These are phyloP conservation scores for Silene conica DNA, from an alignment of 148 eudicot species.

Conservation along the genomic window DNA sequence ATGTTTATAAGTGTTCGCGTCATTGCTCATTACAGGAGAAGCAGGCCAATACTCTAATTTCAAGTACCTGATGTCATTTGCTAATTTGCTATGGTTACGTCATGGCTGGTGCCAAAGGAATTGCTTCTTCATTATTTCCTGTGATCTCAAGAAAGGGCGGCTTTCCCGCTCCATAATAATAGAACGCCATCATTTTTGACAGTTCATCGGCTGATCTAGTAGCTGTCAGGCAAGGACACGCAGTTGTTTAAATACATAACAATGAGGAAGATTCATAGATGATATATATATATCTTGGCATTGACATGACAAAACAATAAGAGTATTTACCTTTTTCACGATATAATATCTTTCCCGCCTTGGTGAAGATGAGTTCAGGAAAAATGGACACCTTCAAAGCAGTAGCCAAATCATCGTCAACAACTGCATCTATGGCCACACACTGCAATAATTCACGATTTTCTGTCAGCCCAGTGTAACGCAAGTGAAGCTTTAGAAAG, in stretches of 20 bases:
- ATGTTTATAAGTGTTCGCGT: neutral
- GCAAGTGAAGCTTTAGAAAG: constrained; percentile 14
- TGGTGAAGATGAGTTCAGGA: constrained; percentile 88
- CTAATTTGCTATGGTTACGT: constrained; percentile 14
- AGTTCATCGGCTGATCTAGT: constrained; percentile 73
- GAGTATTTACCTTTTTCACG: constrained; percentile 70
- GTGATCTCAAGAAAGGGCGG: constrained; percentile 48
- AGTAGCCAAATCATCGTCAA: constrained; percentile 71
- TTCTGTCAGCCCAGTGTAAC: too few relatives aligned
- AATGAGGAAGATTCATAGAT: neutral
- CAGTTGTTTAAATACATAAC: neutral
- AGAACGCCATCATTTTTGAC: constrained; percentile 95
- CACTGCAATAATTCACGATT: constrained; percentile 44
- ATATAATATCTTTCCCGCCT: constrained; percentile 85
- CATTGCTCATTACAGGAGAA: neutral
- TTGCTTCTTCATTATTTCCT: constrained; percentile 45
- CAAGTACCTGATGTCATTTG: neutral
- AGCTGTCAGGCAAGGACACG: constrained; percentile 32
- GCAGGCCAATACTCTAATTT: constrained; percentile 10
- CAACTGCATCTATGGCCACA: constrained; percentile 87
- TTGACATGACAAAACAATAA: neutral
- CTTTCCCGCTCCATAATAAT: constrained; percentile 84
- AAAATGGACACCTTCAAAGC: constrained; percentile 68
- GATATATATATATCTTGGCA: neutral
- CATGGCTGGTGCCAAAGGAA: constrained; percentile 44